Conservation (phyloP, 768 basidiomycete genomes). For the Lyophyllum semitale region DNA sequence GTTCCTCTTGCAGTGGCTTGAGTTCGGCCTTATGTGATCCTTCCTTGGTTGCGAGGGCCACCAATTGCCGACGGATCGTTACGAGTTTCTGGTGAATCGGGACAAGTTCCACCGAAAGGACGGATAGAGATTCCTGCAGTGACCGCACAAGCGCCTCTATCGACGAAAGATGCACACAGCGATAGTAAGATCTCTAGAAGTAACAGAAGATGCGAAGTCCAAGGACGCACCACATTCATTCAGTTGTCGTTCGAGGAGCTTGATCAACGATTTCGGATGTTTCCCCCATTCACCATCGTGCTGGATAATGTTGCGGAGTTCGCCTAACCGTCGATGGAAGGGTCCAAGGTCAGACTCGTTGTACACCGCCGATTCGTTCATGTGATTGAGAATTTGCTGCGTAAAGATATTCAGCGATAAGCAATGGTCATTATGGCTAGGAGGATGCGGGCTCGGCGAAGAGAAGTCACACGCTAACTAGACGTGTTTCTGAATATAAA, state of each 20-base stretch:
- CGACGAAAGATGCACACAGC: background rate
- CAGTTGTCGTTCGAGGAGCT: constrained; percentile 86
- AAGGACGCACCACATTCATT: constrained; percentile 83
- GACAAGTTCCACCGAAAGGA: constrained; percentile 86
- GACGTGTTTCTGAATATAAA: background rate
- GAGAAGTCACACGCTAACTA: constrained; percentile 1
- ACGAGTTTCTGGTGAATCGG: constrained; percentile 91
- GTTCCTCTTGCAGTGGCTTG: constrained; percentile 88
- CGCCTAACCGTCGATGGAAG: constrained; percentile 78
- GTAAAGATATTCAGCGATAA: constrained; percentile 18
- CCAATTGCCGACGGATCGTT: constrained; percentile 84
- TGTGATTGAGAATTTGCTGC: constrained; percentile 92
- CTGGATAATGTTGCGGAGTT: constrained; percentile 84
- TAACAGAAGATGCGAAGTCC: background rate
- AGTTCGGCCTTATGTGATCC: constrained; percentile 84
- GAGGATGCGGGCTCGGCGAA: background rate
- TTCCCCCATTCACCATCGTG: constrained; percentile 79
- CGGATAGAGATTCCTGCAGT: constrained; percentile 83
- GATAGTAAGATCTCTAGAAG: background rate
- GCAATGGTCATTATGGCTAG: constrained; percentile 9
- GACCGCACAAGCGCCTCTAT: constrained; percentile 75
- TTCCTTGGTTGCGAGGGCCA: constrained; percentile 84
- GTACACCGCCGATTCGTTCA: constrained; percentile 95
- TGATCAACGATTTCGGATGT: constrained; percentile 85
- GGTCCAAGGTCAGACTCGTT: constrained; percentile 89